Conservation (phyloP, 2,329 filamentous ascomycete genomes). For the Cordyceps tenuipes region DNA sequence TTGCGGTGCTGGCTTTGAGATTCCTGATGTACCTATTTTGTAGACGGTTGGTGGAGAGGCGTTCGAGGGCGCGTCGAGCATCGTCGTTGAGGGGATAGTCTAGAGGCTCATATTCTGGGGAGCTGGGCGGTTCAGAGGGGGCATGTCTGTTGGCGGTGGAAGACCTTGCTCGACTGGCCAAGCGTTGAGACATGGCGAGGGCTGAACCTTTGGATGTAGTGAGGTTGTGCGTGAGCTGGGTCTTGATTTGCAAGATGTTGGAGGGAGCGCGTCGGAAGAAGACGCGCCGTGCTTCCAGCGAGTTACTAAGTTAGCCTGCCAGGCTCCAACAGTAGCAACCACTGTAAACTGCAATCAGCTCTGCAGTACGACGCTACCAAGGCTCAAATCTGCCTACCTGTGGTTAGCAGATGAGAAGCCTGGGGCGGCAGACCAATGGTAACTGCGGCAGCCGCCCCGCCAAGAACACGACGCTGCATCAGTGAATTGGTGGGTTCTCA, state of each 20-base stretch:
- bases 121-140: conserved; percentile 18
- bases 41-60: conserved; percentile 34
- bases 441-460: too few relatives aligned
- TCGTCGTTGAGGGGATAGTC: conserved; percentile 34
- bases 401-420: too few relatives aligned
- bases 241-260: not conserved
- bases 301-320: too few relatives aligned
- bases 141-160: conserved; percentile 12
- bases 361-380: too few relatives aligned
- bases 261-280: conserved; percentile 7
- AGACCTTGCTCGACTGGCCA: conserved; percentile 19
- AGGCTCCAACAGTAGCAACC: too few relatives aligned
- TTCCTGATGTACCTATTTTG: conserved; percentile 37
- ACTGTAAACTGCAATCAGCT: too few relatives aligned
- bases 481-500: too few relatives aligned
- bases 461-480: too few relatives aligned
- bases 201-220: not conserved
- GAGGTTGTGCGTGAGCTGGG: not conserved
- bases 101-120: conserved; percentile 45
- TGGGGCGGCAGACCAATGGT: too few relatives aligned
- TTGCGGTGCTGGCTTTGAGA: conserved; percentile 34
- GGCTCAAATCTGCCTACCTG: too few relatives aligned
- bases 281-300: not conserved
- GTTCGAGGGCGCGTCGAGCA: conserved; percentile 31
- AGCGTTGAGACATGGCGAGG: conserved; percentile 25